Evolutionary conservation across 106 monocot species (phyloP).

Genomic region (Gastrodia elata): DNA sequence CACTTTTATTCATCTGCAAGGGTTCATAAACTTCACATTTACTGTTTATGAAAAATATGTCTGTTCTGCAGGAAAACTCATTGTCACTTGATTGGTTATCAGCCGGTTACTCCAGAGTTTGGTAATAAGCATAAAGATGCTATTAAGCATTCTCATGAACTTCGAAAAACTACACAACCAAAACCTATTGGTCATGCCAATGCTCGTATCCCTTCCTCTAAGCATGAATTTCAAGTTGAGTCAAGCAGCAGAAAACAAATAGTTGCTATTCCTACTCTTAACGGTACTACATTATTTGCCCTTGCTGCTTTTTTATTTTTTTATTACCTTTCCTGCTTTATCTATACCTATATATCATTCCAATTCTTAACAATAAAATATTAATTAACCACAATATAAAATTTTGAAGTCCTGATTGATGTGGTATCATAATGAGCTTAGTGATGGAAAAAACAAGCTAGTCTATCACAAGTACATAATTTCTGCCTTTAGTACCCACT

Average conservation of each 20-base stretch:
- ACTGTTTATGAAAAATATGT: neutral
- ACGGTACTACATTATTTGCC: slow-evolving; percentile 3
- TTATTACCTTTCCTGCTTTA: no score
- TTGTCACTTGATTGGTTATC: slow-evolving; percentile 56
- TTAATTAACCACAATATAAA: no score
- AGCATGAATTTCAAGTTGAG: neutral
- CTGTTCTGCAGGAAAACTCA: slow-evolving; percentile 35
- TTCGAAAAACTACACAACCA: slow-evolving; percentile 7
- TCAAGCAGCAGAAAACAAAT: neutral
- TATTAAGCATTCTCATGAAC: slow-evolving; percentile 9
- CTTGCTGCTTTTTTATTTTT: no score
- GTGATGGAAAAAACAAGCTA: no score
- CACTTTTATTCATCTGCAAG: neutral
- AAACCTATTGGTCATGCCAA: neutral
- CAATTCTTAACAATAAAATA: no score
- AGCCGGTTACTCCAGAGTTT: slow-evolving; percentile 16
- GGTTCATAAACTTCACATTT: neutral
- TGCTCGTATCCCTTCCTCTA: neutral
- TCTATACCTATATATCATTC: no score
- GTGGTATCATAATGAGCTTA: no score
- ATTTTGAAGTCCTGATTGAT: no score
- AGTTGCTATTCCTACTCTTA: slow-evolving; percentile 3
- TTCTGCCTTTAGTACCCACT: no score
- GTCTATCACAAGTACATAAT: no score
- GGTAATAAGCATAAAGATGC: slow-evolving; percentile 10